Evolutionary conservation across 2,329 filamentous ascomycete species (phyloP), one percentile per base, ranked within the genome.

Genomic region (Fusarium scirpi): DNA sequence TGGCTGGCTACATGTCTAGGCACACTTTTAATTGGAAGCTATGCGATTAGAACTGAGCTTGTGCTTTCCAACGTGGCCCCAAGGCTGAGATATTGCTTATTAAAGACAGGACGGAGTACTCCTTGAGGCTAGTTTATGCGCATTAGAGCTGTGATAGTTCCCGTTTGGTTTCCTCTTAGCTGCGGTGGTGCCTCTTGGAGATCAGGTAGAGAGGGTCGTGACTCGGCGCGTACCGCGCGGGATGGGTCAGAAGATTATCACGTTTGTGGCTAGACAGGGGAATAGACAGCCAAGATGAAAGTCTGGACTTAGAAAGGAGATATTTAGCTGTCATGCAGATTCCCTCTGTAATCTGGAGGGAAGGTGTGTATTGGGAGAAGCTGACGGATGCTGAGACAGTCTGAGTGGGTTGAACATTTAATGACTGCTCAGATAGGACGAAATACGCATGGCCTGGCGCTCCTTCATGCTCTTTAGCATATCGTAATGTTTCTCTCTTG

Each of bases 341-440:
- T 32, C 1, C 30, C 3, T 5, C 15, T 3, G 15, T 32, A 8
- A 16, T 15, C 30, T 16, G 30, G 13, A 15, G 6, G 30, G 30
- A 32, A 32, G 13, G 1, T 2, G 2, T 15, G 2, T 8, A 32
- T 16, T 15, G 7, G 30, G 3, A 5, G 7, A 16, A 16, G 30
- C 13, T 32, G 30, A 16, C 13, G 1, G 13, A 32, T 16, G 30
- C 30, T 32, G 3, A 32, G 13, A 8, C 13, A 30, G 13, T 30
- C 29, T 7, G 1, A 7, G 6, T 30, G 12, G 2, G 2, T 0
- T 13, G 6, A 13, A 13, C 13, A 12, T 7, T 12, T 5, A 2
- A 29, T 13, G 27, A 12, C 5, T 5, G 27, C 5, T 13, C 2
- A 2, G 27, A 6, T 12, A 12, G 27, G 5, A 29, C 0, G 11